These are phyloP conservation scores for Pittosporum tobira DNA, from an alignment of 129 eudicot species.

Conservation along the genomic window DNA sequence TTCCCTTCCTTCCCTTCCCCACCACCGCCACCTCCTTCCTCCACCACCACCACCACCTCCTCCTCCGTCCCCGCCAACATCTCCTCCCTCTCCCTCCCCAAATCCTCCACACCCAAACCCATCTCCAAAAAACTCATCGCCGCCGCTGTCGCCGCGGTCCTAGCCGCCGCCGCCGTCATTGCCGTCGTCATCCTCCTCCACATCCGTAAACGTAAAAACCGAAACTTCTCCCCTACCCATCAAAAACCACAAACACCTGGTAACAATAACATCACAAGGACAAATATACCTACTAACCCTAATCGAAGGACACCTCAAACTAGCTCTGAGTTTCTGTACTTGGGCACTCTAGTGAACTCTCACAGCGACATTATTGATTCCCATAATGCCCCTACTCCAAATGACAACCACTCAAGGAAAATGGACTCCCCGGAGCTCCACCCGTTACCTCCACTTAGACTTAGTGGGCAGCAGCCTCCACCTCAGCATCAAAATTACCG, in stretches of 20 bases:
- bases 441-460: slow-evolving; percentile 59
- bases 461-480: slow-evolving; percentile 23
- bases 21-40: slow-evolving; percentile 31
- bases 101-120: slow-evolving; percentile 35
- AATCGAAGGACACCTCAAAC: slow-evolving; percentile 30
- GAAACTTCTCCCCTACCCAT: slow-evolving; percentile 14
- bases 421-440: slow-evolving; percentile 85
- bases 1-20: slow-evolving; percentile 26
- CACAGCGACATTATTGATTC: slow-evolving; percentile 19
- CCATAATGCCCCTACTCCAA: background rate
- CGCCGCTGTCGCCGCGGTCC: slow-evolving; percentile 38
- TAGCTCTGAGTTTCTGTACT: slow-evolving; percentile 62
- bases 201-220: slow-evolving; percentile 19
- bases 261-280: slow-evolving; percentile 8
- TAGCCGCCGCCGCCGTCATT: slow-evolving; percentile 33
- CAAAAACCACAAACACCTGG: slow-evolving; percentile 40
- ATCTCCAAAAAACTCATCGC: slow-evolving; percentile 48
- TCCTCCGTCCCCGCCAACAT: slow-evolving; percentile 74
- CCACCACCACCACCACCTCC: slow-evolving; percentile 29
- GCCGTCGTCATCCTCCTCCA: slow-evolving; percentile 25
- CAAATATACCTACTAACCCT: slow-evolving; percentile 5
- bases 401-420: slow-evolving; percentile 23
- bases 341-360: slow-evolving; percentile 60
- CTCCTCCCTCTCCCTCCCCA: slow-evolving; percentile 54
- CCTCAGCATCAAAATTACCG: slow-evolving; percentile 8